Percentiles rank a stretch among this genome's conserved stretches.
Conservation (phyloP, 2,329 filamentous ascomycete species). For the Sclerotinia sclerotiorum region DNA sequence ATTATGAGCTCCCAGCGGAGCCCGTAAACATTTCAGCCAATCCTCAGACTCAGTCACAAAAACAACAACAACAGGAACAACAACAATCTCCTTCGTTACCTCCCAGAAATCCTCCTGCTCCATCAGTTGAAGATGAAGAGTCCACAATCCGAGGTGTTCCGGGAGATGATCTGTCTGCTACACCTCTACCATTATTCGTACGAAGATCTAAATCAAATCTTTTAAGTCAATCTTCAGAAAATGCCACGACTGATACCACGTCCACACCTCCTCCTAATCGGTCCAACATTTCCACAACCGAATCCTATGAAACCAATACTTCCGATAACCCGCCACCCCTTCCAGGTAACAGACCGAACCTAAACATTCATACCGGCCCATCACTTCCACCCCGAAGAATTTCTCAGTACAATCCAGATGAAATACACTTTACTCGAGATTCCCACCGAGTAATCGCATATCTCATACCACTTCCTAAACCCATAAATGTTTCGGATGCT, state of each 20-base stretch:
- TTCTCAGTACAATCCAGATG: constrained; percentile 5
- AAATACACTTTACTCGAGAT: constrained; percentile 24
- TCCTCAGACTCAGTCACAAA: background rate
- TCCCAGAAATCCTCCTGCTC: background rate
- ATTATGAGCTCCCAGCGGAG: constrained; percentile 20
- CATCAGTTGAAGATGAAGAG: background rate
- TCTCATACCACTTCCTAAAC: constrained; percentile 26
- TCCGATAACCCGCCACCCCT: background rate
- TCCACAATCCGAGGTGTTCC: constrained; percentile 16
- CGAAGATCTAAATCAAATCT: constrained; percentile 15
- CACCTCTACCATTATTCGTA: background rate
- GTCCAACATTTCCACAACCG: background rate
- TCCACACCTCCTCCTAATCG: background rate
- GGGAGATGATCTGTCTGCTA: background rate
- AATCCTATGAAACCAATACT: background rate
- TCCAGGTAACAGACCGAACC: background rate
- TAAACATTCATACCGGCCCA: background rate
- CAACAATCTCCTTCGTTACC: constrained; percentile 5
- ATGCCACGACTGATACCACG: background rate
- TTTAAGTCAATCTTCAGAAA: background rate
- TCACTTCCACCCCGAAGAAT: constrained; percentile 18
- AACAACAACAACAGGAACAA: background rate
- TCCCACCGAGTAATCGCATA: constrained; percentile 25
- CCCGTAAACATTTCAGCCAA: background rate
- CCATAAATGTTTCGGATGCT: constrained; percentile 15